Conservation (phyloP, 345 rosid species). For the Corchorus olitorius region DNA sequence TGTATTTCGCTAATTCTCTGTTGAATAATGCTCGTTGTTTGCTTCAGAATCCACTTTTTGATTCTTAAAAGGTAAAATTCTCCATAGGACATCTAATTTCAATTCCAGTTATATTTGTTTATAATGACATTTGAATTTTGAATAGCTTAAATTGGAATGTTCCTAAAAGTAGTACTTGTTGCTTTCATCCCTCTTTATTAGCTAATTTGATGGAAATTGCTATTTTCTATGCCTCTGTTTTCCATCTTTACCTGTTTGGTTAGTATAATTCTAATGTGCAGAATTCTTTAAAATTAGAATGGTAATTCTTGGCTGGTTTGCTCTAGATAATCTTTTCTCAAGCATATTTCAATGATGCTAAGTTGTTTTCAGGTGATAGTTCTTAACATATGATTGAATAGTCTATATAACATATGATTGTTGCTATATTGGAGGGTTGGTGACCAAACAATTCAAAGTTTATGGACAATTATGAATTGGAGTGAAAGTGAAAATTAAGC, state of each 20-base stretch:
- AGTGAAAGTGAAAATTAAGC: neutral
- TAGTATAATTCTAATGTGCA: neutral
- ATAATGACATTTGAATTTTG: no score
- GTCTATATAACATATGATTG: no score
- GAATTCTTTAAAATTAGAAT: neutral
- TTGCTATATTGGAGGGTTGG: neutral
- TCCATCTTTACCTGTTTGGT: slow-evolving; percentile 6
- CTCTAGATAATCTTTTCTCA: neutral
- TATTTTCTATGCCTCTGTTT: no score
- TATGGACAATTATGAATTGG: neutral
- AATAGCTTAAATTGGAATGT: neutral
- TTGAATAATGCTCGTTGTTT: slow-evolving; percentile 66
- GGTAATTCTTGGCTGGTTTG: neutral
- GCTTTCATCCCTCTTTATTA: neutral
- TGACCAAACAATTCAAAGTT: neutral
- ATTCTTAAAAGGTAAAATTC: neutral
- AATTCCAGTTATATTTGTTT: neutral
- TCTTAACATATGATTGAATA: neutral
- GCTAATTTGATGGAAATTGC: neutral
- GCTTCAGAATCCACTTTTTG: slow-evolving; percentile 53
- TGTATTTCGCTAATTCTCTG: slow-evolving; percentile 44
- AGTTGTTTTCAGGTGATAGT: neutral
- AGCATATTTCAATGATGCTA: neutral
- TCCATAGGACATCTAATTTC: neutral
- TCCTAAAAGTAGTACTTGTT: neutral